Conservation (phyloP, 345 rosid genomes). For the Boechera divaricarpa region DNA sequence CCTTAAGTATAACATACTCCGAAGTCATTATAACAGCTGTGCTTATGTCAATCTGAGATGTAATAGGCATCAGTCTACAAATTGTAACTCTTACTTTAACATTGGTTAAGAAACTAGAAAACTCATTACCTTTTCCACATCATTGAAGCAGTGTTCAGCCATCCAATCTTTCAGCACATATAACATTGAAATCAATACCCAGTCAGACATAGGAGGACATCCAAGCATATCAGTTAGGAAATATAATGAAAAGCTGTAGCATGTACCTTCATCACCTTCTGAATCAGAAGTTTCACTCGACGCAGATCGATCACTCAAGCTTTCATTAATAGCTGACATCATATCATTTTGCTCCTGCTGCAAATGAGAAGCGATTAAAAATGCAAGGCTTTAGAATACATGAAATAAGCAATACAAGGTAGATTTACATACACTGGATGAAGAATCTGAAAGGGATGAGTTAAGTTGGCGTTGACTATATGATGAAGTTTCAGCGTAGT, state of each 20-base stretch:
- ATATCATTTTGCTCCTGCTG: slow-evolving; percentile 60
- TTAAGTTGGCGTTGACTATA: slow-evolving; percentile 50
- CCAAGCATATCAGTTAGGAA: slow-evolving; percentile 22
- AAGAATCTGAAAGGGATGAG: slow-evolving; percentile 50
- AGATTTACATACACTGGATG: slow-evolving; percentile 57
- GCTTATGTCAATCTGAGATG: slow-evolving; percentile 59
- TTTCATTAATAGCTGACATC: slow-evolving; percentile 59
- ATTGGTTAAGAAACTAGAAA: slow-evolving; percentile 25
- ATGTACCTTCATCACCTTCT: slow-evolving; percentile 53
- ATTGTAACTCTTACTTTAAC: slow-evolving; percentile 28
- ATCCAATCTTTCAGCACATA: slow-evolving; percentile 44
- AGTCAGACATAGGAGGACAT: slow-evolving; percentile 41
- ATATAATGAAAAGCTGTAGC: slow-evolving; percentile 23
- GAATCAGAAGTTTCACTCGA: slow-evolving; percentile 61
- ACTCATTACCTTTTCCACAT: slow-evolving; percentile 55
- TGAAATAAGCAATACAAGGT: slow-evolving; percentile 24
- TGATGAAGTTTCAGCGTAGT: slow-evolving; percentile 48
- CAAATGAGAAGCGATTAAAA: slow-evolving; percentile 35
- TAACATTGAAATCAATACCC: slow-evolving; percentile 23
- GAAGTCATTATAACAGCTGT: slow-evolving; percentile 52
- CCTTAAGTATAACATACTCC: slow-evolving; percentile 67
- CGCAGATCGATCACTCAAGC: slow-evolving; percentile 56
- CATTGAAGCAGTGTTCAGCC: slow-evolving; percentile 44
- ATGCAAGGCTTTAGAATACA: slow-evolving; percentile 26
- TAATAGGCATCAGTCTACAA: slow-evolving; percentile 37